These are phyloP conservation scores for Rhizopus delemar DNA, from an alignment of 371 early-diverging fungal genomes.

Conservation along the genomic window DNA sequence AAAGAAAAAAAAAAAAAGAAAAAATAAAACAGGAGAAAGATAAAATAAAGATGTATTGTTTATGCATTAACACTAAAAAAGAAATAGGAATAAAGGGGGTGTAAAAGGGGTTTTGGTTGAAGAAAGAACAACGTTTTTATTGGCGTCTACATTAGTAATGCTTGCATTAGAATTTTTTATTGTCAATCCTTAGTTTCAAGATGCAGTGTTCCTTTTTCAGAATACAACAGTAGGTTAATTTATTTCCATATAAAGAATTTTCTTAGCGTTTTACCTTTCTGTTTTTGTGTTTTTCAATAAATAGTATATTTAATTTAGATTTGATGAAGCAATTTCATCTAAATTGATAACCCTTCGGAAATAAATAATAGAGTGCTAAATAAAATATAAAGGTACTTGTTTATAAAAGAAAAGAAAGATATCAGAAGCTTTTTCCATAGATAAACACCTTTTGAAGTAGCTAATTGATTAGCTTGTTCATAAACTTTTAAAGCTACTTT, in stretches of 20 bases:
- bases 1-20: background rate
- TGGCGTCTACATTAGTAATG: background rate
- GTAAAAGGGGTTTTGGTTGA: background rate
- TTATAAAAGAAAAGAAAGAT: too few relatives aligned
- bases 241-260: background rate
- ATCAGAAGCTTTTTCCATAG: too few relatives aligned
- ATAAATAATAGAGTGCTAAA: background rate
- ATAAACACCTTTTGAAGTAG: too few relatives aligned
- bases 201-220: background rate
- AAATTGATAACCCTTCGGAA: background rate
- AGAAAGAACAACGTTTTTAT: background rate
- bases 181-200: constrained; percentile 10
- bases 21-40: constrained; percentile 1
- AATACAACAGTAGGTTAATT: too few relatives aligned
- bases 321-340: background rate
- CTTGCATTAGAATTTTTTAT: background rate
- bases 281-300: background rate
- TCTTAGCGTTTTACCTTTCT: constrained; percentile 2
- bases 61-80: constrained; percentile 5
- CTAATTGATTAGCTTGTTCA: too few relatives aligned
- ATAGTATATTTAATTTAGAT: background rate
- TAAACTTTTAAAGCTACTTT: too few relatives aligned
- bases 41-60: constrained; percentile 9
- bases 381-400: too few relatives aligned
- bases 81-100: background rate